Evolutionary conservation across 208 protist genomes (phyloP).

Genomic region (Angomonas deanei): DNA sequence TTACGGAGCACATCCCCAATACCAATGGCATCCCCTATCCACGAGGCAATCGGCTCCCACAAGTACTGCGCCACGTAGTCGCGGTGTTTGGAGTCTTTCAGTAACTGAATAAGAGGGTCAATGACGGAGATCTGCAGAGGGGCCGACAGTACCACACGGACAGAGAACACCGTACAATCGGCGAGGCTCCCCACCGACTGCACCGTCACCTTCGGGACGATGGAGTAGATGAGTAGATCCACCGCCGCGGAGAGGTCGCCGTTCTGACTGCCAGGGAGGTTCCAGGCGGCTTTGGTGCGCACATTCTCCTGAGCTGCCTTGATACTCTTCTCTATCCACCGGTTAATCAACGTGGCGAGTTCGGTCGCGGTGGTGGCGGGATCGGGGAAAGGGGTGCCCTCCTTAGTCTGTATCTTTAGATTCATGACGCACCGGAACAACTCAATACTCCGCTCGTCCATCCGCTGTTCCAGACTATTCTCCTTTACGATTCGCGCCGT

Average conservation of each 20-base stretch:
- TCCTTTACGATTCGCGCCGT: slow-evolving; percentile 20
- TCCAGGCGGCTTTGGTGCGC: slow-evolving; percentile 31
- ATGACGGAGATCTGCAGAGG: slow-evolving; percentile 34
- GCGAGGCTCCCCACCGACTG: slow-evolving; percentile 5
- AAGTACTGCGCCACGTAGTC: slow-evolving; percentile 29
- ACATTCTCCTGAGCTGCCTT: slow-evolving; percentile 11
- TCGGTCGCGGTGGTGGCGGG: slow-evolving; percentile 7
- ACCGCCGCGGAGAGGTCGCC: slow-evolving; percentile 29
- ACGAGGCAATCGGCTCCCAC: slow-evolving; percentile 21
- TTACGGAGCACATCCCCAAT: slow-evolving; percentile 6
- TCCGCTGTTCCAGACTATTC: slow-evolving; percentile 20
- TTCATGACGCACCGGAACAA: slow-evolving; percentile 25
- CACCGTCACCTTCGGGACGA: slow-evolving; percentile 23
- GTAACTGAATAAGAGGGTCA: slow-evolving; percentile 28
- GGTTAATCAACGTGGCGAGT: slow-evolving; percentile 15
- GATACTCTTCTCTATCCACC: slow-evolving; percentile 14
- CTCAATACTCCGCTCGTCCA: slow-evolving; percentile 26
- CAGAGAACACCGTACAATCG: slow-evolving; percentile 13
- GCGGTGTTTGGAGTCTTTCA: slow-evolving; percentile 19
- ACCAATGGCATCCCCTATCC: slow-evolving; percentile 24
- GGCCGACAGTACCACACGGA: slow-evolving; percentile 21
- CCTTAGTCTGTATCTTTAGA: slow-evolving; percentile 12
- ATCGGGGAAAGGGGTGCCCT: slow-evolving; percentile 16
- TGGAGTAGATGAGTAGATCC: slow-evolving; percentile 39
- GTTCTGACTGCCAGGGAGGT: slow-evolving; percentile 16